Base-by-base conservation (phyloP, 2,329 filamentous ascomycete species). In the Coniosporium tulheliwenetii region DNA sequence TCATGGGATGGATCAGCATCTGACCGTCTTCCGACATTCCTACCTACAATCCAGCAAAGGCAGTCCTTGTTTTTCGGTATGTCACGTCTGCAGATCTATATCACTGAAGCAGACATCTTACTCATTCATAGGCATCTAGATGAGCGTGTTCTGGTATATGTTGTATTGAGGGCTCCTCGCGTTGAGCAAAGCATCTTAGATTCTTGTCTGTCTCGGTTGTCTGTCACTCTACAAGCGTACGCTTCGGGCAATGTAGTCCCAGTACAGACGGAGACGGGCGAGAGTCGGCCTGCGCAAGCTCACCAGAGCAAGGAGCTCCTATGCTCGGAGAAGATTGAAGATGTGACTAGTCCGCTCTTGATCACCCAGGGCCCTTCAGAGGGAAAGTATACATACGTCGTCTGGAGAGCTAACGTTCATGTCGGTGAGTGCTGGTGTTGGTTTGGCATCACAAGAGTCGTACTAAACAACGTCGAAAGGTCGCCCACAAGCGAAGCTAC, bases 31-130 rank as follows among this genome's bases (percentile, higher is more conserved):
- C 47, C 63, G 62, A 48, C 61, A 65, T 45, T 66, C 30, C 40
- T 80, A 35, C 68, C 75, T 39, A 70, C 70, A 13, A 68, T 85
- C 51, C 62, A 72, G 36, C 71, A 75, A 50, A 70, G 81, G 47
- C 69, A 79, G 33, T 69, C 70, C 41, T 64, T 87, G 33, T 81
- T 83, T 54, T 85, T 86, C 53, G 82, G 82, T 85, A 66, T 49
- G 72, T 58, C 37, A 41, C 44, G 39, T 44, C 43, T 49, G 51
- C 48, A 48, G 45, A 48, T 48, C 47, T 53, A 26, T 26, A 52
- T 63, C 59, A 61, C 49, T 53, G 50, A 48, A 52, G 65, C 62
- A 52, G 44, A 43, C 53, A 49, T 66, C 62, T 69, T 66, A 66
- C 70, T 71, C 59, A 71, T 65, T 59, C 53, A 50, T 61, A 70